phyloP scores from a whole-genome alignment of 306 rosid genomes.

The Begonia loranthoides region DNA sequence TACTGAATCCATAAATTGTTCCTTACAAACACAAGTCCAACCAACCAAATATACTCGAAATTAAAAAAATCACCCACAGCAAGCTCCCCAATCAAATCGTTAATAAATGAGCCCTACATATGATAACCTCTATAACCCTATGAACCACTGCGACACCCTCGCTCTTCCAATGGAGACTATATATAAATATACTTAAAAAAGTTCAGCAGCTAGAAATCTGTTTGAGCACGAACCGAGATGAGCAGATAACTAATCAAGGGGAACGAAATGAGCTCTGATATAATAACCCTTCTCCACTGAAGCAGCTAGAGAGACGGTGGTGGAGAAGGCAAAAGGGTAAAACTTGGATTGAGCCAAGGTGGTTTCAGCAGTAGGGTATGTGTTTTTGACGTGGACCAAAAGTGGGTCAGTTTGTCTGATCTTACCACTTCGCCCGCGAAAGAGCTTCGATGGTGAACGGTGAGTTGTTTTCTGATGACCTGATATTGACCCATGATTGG shows the following conservation, averaged over 20 bases:
- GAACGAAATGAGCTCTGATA: no score
- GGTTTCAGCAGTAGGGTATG: no score
- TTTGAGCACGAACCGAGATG: background rate
- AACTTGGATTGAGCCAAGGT: no score
- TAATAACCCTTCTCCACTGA: background rate
- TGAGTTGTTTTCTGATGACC: background rate
- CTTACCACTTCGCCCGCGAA: background rate
- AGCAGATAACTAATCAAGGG: no score
- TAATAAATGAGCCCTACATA: background rate
- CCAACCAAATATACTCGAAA: background rate
- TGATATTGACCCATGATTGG: background rate
- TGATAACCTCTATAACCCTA: constrained; percentile 5
- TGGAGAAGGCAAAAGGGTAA: no score
- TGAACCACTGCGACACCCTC: background rate
- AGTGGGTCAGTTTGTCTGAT: no score
- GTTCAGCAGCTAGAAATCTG: constrained; percentile 9
- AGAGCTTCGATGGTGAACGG: background rate
- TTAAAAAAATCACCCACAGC: background rate
- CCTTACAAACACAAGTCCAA: no score
- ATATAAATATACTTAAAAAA: constrained; percentile 8
- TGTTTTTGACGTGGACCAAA: no score
- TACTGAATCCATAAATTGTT: background rate
- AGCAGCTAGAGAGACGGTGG: no score
- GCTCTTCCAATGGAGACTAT: background rate
- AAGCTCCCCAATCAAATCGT: background rate